A percentile compares a stretch with the other conserved stretches of the same genome.
phyloP scores from a whole-genome alignment of 2,329 filamentous ascomycete genomes.

The Ceratocystis colombiana region DNA sequence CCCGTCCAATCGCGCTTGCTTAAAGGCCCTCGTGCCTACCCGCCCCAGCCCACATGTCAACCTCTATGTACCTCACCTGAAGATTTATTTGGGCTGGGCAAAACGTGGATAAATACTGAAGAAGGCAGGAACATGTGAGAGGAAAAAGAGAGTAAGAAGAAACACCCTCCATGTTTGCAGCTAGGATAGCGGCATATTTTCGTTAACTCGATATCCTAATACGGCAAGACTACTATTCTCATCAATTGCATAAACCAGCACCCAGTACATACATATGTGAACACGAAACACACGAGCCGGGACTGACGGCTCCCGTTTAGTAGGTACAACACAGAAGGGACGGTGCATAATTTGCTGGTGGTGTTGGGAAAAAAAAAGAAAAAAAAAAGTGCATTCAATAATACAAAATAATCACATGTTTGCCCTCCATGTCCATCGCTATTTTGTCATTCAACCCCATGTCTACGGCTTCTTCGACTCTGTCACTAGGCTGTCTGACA shows the following conservation, averaged over 20 bases:
- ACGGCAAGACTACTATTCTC: background rate
- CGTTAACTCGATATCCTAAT: slow-evolving; percentile 8
- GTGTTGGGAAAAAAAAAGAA: background rate
- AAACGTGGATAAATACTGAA: background rate
- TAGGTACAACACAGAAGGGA: no score
- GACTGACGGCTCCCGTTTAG: no score
- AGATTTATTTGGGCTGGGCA: background rate
- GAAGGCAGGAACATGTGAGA: background rate
- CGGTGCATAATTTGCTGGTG: background rate
- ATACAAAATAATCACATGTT: slow-evolving; percentile 13
- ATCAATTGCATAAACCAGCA: background rate
- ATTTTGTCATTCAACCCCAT: slow-evolving; percentile 1
- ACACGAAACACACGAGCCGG: no score
- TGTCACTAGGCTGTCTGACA: slow-evolving; percentile 46
- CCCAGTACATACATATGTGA: no score
- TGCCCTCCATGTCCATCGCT: background rate
- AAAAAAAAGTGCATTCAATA: slow-evolving; percentile 4
- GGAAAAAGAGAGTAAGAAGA: no score
- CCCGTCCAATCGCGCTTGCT: slow-evolving; percentile 16
- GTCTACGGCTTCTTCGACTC: slow-evolving; percentile 30
- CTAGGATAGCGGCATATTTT: background rate
- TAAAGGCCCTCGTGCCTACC: slow-evolving; percentile 7
- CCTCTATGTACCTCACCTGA: background rate
- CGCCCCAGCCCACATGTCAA: slow-evolving; percentile 3
- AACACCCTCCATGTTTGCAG: no score